Percentiles rank a stretch among this genome's conserved stretches.
phyloP scores from a whole-genome alignment of 352 stramenopile species.

The Pythium plurisporium region DNA sequence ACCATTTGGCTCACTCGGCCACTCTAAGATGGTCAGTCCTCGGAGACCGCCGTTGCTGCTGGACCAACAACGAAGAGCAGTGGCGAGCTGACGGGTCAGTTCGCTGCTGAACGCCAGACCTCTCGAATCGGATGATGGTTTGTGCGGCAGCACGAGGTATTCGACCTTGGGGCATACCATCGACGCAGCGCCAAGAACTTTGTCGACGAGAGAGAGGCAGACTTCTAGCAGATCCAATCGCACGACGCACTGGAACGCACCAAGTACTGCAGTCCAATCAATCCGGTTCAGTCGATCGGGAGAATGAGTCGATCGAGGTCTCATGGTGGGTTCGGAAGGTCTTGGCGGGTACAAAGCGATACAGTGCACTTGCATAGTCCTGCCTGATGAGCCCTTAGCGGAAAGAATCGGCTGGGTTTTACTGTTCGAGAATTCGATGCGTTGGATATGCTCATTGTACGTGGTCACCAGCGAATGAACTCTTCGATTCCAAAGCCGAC shows the following conservation, averaged over 20 bases:
- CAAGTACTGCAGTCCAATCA: background rate
- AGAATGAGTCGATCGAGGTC: background rate
- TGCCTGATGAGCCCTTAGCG: background rate
- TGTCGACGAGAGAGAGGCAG: background rate
- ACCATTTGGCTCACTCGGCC: background rate
- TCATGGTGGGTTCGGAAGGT: background rate
- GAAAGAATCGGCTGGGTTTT: background rate
- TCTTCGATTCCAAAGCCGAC: background rate
- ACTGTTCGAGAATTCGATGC: background rate
- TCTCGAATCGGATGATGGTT: background rate
- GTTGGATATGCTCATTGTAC: background rate
- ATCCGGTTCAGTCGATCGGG: background rate
- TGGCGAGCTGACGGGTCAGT: background rate
- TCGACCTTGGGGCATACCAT: background rate
- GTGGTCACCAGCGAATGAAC: background rate
- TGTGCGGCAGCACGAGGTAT: background rate
- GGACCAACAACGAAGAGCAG: background rate
- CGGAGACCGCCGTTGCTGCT: background rate
- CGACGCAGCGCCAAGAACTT: background rate
- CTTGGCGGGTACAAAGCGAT: background rate
- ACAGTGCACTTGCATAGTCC: background rate
- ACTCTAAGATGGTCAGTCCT: background rate
- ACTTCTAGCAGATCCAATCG: background rate
- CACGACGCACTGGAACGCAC: background rate
- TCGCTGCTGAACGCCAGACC: background rate